Evolutionary conservation across 129 eudicot species (phyloP).

Genomic region (Silybum marianum): DNA sequence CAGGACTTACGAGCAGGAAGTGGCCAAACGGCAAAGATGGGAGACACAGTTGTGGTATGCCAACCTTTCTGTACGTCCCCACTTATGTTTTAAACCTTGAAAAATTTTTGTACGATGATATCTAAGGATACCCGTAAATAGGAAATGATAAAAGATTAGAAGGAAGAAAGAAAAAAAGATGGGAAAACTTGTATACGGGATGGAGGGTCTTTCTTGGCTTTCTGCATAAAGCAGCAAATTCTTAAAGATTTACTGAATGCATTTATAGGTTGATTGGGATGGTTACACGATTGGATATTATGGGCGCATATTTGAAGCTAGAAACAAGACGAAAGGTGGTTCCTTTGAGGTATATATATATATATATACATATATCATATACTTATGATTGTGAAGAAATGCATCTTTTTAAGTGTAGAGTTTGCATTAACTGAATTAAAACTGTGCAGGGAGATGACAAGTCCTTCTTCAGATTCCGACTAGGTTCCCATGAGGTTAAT

Average conservation of each 20-base stretch:
- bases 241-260: constrained; percentile 13
- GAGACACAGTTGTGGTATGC: constrained; percentile 94
- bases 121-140: not conserved
- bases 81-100: constrained; percentile 17
- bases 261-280: constrained; percentile 92
- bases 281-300: constrained; percentile 98
- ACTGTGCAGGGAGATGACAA: constrained; percentile 83
- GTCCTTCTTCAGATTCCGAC: constrained; percentile 81
- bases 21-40: constrained; percentile 74
- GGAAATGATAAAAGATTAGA: not conserved
- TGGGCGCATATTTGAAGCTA: constrained; percentile 99
- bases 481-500: constrained; percentile 88
- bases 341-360: constrained; percentile 75
- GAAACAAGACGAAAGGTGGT: constrained; percentile 98
- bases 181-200: not conserved
- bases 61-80: constrained; percentile 23
- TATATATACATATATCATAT: not conserved
- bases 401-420: not conserved
- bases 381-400: constrained; percentile 10
- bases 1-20: constrained; percentile 86
- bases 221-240: not conserved
- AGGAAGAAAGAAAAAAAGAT: not conserved
- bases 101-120: not conserved
- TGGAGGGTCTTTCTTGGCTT: not conserved
- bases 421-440: constrained; percentile 11